These are phyloP conservation scores for Phytophthora meadii DNA, from an alignment of 352 stramenopile species.

Conservation along the genomic window DNA sequence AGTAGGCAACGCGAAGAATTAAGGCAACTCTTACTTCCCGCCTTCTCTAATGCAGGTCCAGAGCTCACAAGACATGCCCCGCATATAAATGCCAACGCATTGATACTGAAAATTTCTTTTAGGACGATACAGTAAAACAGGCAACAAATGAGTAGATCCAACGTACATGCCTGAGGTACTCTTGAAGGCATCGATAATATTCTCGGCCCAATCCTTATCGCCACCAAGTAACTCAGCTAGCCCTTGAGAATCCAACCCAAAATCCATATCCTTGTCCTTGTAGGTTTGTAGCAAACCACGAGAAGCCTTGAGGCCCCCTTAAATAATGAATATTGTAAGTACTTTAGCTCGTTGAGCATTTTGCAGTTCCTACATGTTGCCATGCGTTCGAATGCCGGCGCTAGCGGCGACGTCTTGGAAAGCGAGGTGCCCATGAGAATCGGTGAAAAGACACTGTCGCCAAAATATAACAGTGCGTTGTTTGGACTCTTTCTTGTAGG, in stretches of 20 bases:
- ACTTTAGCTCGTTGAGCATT: background rate
- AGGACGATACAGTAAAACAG: background rate
- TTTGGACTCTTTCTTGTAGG: too few species aligned
- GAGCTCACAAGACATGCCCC: slow-evolving; percentile 53
- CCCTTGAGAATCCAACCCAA: slow-evolving; percentile 61
- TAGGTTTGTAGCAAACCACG: slow-evolving; percentile 63
- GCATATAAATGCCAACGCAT: slow-evolving; percentile 73
- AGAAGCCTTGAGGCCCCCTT: slow-evolving; percentile 64
- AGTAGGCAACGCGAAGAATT: background rate
- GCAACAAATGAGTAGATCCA: background rate
- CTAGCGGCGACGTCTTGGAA: slow-evolving; percentile 49
- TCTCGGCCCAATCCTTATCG: slow-evolving; percentile 62
- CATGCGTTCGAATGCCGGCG: slow-evolving; percentile 62
- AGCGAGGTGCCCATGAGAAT: slow-evolving; percentile 54
- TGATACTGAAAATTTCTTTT: slow-evolving; percentile 37
- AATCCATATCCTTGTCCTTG: slow-evolving; percentile 82
- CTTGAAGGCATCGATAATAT: slow-evolving; percentile 63
- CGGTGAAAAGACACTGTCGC: too few species aligned
- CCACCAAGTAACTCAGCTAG: slow-evolving; percentile 55
- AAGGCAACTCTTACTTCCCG: slow-evolving; percentile 35
- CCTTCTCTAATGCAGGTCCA: slow-evolving; percentile 61
- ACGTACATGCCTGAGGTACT: slow-evolving; percentile 73
- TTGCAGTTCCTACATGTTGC: slow-evolving; percentile 39
- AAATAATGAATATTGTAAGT: background rate
- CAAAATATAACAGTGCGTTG: too few species aligned